A percentile compares a stretch with the other conserved stretches of the same genome.
Evolutionary conservation across 2,329 filamentous ascomycete genomes (phyloP).

Genomic region (Phaeosphaeriaceae sp.): DNA sequence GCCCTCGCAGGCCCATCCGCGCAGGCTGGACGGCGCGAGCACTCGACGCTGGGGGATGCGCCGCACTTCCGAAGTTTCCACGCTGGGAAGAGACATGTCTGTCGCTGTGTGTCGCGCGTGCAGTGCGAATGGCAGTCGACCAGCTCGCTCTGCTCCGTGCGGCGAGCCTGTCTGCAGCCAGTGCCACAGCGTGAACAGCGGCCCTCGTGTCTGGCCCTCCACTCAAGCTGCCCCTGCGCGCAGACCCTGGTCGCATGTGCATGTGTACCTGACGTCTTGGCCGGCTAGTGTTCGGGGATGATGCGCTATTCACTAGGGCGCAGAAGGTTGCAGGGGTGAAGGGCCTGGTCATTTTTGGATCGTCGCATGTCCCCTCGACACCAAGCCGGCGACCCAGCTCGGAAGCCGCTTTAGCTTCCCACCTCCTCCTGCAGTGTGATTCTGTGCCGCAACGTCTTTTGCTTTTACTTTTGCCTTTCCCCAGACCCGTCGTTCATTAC

Average conservation of each 20-base stretch:
- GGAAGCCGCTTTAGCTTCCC: conserved; percentile 34
- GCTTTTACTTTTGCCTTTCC: conserved; percentile 34
- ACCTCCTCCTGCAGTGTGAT: conserved; percentile 15
- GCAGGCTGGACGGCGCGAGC: not conserved
- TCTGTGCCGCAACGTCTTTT: conserved; percentile 32
- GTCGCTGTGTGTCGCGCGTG: not conserved
- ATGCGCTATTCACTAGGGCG: conserved; percentile 29
- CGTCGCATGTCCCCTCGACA: conserved; percentile 26
- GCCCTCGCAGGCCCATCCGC: not conserved
- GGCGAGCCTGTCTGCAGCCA: conserved; percentile 21
- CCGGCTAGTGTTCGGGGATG: conserved; percentile 23
- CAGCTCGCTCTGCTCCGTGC: conserved; percentile 8
- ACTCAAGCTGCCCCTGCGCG: conserved; percentile 25
- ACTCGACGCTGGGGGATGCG: not conserved
- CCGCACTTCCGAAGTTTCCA: not conserved
- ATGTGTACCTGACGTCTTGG: conserved; percentile 29
- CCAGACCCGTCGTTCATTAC: conserved; percentile 29
- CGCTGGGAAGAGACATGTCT: not conserved
- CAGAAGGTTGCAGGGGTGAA: conserved; percentile 32
- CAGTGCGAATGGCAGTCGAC: conserved; percentile 25
- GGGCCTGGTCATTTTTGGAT: conserved; percentile 34
- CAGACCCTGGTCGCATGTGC: conserved; percentile 27
- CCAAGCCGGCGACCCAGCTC: conserved; percentile 38
- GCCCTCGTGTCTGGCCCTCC: conserved; percentile 34
- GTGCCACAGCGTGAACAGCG: conserved; percentile 20